phyloP scores from a whole-genome alignment of 441 rosid species.

The Manihot esculenta region DNA sequence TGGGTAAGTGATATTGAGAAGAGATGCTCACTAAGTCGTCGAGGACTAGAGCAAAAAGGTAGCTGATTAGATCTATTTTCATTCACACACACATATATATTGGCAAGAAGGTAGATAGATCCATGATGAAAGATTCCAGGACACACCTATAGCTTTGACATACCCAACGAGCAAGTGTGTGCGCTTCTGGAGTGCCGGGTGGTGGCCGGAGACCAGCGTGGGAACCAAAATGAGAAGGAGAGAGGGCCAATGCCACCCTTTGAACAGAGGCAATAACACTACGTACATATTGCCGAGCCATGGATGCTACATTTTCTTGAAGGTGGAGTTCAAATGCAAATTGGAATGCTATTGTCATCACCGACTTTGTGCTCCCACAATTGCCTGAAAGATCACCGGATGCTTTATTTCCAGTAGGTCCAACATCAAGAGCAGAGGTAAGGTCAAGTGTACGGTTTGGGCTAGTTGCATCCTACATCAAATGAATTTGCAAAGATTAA shows the following conservation, averaged over 20 bases:
- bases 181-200: conserved; percentile 95
- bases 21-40: not conserved
- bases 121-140: not conserved
- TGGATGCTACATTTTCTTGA: conserved; percentile 92
- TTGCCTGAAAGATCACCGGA: conserved; percentile 50
- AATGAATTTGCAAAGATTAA: conserved; percentile 6
- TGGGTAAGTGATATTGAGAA: not conserved
- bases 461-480: conserved; percentile 69
- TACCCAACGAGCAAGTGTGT: conserved; percentile 97
- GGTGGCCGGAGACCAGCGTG: conserved; percentile 74
- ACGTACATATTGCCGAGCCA: conserved; percentile 96
- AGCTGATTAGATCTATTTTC: no score
- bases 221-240: conserved; percentile 83
- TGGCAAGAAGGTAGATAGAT: not conserved
- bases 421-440: conserved; percentile 92
- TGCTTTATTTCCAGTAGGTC: conserved; percentile 72
- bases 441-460: conserved; percentile 98
- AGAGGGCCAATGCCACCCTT: conserved; percentile 95
- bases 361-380: conserved; percentile 72
- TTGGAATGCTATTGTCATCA: conserved; percentile 97
- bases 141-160: conserved; percentile 81
- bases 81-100: no score
- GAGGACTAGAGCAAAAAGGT: not conserved
- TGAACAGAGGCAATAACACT: conserved; percentile 92
- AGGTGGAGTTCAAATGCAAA: conserved; percentile 91